Evolutionary conservation across 805 yeast species (phyloP).

Genomic region (Kurtzmaniella cleridarum): DNA sequence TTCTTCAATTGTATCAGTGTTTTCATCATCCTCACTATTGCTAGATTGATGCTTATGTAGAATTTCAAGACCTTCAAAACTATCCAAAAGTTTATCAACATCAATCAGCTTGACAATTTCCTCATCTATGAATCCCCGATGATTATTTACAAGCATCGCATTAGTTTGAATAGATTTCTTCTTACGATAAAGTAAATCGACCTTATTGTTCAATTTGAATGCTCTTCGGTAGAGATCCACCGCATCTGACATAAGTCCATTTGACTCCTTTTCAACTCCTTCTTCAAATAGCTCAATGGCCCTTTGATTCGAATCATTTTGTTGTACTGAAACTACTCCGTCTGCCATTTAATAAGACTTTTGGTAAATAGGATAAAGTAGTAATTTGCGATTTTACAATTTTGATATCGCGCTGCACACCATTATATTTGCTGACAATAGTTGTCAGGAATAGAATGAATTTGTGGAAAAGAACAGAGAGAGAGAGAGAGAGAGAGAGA

Average conservation of each 20-base stretch:
- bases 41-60: background rate
- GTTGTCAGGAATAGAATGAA: too few species aligned
- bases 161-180: slow-evolving; percentile 36
- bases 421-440: too few species aligned
- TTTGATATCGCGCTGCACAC: too few species aligned
- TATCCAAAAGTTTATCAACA: slow-evolving; percentile 33
- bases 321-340: background rate
- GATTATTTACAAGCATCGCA: slow-evolving; percentile 18
- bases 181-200: slow-evolving; percentile 65
- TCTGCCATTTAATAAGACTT: too few species aligned
- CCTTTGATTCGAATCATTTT: slow-evolving; percentile 14
- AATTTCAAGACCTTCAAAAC: slow-evolving; percentile 25
- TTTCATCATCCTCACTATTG: background rate
- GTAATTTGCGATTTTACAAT: too few species aligned
- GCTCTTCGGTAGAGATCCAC: slow-evolving; percentile 69
- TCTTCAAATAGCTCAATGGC: slow-evolving; percentile 65
- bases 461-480: too few species aligned
- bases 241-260: slow-evolving; percentile 81
- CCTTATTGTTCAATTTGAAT: slow-evolving; percentile 49
- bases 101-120: slow-evolving; percentile 32
- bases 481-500: slow-evolving; percentile 10
- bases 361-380: too few species aligned
- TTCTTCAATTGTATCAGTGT: slow-evolving; percentile 6
- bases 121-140: slow-evolving; percentile 28
- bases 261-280: slow-evolving; percentile 66